Conservation (phyloP, 768 basidiomycete species). For the Trametes gibbosa region DNA sequence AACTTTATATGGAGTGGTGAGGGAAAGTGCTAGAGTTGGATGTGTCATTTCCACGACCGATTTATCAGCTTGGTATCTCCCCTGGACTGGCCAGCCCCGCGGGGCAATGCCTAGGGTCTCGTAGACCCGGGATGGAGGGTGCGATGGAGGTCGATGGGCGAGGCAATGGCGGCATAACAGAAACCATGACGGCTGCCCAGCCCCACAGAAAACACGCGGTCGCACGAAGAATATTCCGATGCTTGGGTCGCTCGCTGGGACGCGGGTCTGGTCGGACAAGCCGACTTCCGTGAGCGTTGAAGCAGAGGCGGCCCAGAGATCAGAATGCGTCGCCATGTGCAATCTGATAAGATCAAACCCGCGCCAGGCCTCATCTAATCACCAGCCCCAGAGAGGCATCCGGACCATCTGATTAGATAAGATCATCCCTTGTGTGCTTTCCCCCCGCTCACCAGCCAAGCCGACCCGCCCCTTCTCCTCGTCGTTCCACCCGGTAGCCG, state of each 20-base stretch:
- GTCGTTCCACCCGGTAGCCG: background rate
- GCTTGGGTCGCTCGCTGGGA: background rate
- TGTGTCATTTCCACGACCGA: conserved; percentile 7
- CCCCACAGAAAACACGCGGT: background rate
- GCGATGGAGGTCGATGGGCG: background rate
- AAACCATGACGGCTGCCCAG: conserved; percentile 2
- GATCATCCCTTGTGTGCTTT: conserved; percentile 1
- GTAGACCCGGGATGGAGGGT: background rate
- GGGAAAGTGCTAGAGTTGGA: background rate
- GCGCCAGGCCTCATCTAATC: conserved; percentile 7
- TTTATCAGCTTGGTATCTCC: background rate
- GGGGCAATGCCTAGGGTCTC: conserved; percentile 3
- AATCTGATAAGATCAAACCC: conserved; percentile 20
- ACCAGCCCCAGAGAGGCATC: background rate
- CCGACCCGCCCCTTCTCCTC: background rate
- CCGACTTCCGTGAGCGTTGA: background rate
- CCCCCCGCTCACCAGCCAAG: conserved; percentile 3
- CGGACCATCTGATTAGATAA: conserved; percentile 18
- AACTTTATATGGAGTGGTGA: conserved; percentile 13
- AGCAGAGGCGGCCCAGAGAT: background rate
- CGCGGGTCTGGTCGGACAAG: background rate
- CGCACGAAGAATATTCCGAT: conserved; percentile 1
- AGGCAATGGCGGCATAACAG: conserved; percentile 9
- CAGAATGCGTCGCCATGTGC: conserved; percentile 6
- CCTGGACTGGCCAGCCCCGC: background rate